phyloP scores from a whole-genome alignment of 495 filamentous ascomycete genomes.

The Tetracladium setigerum region DNA sequence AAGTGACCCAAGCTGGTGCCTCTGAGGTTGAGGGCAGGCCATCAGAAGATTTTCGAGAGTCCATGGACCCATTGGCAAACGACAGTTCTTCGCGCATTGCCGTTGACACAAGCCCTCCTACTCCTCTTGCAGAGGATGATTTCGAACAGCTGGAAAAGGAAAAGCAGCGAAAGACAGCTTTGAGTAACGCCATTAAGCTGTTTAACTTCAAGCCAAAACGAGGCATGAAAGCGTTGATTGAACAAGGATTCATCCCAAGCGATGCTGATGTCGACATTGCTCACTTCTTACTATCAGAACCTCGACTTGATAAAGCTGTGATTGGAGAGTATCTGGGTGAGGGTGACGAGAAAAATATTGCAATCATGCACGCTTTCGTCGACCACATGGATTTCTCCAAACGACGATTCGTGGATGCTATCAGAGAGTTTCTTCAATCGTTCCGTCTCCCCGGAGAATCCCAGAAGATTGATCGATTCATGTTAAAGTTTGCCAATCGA shows the following conservation, averaged over 20 bases:
- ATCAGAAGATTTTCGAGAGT: conserved; percentile 77
- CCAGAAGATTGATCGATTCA: conserved; percentile 99
- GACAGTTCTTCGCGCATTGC: conserved; percentile 41
- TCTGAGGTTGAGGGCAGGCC: conserved; percentile 47
- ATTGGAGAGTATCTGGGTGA: conserved; percentile 95
- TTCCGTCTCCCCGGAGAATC: conserved; percentile 95
- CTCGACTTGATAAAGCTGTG: conserved; percentile 78
- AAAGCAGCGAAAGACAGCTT: conserved; percentile 87
- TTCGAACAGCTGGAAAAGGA: conserved; percentile 85
- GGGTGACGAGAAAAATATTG: conserved; percentile 83
- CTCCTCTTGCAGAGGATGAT: conserved; percentile 78
- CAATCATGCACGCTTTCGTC: conserved; percentile 97
- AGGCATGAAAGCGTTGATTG: conserved; percentile 75
- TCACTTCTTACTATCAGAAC: conserved; percentile 64
- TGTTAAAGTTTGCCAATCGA: conserved; percentile 97
- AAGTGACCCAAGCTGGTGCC: conserved; percentile 38
- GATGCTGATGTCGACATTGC: conserved; percentile 77
- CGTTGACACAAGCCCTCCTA: conserved; percentile 55
- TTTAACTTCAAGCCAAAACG: conserved; percentile 99
- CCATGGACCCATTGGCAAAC: conserved; percentile 56
- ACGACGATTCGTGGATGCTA: conserved; percentile 85
- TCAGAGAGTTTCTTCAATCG: conserved; percentile 85
- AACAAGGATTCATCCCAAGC: conserved; percentile 78
- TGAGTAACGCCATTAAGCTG: conserved; percentile 77
- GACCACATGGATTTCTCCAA: conserved; percentile 92